Percentiles rank a stretch among this genome's conserved stretches.
Conservation (phyloP, 2,329 filamentous ascomycete genomes). For the Pestalotiopsis fici region DNA sequence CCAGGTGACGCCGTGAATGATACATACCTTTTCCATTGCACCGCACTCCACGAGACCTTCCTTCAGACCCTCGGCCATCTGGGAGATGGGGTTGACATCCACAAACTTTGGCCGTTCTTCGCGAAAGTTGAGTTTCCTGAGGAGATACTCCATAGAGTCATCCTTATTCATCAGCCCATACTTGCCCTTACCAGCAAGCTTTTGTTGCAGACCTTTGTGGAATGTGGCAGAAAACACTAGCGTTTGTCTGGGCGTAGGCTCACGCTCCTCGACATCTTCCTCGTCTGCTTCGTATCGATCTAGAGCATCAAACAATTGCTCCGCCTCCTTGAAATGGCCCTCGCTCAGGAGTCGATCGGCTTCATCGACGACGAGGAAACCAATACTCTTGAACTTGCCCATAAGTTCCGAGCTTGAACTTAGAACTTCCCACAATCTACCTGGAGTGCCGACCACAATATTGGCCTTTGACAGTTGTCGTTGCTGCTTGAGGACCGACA, state of each 20-base stretch:
- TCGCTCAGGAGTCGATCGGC: constrained; percentile 89
- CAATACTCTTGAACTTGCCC: constrained; percentile 69
- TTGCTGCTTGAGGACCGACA: constrained; percentile 95
- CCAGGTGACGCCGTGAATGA: not conserved
- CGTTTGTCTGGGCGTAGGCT: constrained; percentile 67
- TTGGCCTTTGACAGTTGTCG: constrained; percentile 81
- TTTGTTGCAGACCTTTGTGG: constrained; percentile 87
- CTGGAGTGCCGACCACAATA: constrained; percentile 91
- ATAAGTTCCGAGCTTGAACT: constrained; percentile 73
- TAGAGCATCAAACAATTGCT: constrained; percentile 81
- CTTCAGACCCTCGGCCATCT: constrained; percentile 83
- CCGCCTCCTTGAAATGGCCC: constrained; percentile 92
- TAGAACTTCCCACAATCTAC: constrained; percentile 91
- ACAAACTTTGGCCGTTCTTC: constrained; percentile 86
- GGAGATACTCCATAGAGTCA: constrained; percentile 88
- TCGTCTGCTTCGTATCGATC: constrained; percentile 64
- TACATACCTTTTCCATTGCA: constrained; percentile 83
- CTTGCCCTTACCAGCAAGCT: constrained; percentile 77
- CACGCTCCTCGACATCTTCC: constrained; percentile 48
- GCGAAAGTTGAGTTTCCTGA: constrained; percentile 86
- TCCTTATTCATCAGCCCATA: constrained; percentile 69
- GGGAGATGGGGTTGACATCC: constrained; percentile 84
- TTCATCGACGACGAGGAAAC: constrained; percentile 89
- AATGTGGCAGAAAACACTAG: constrained; percentile 97
- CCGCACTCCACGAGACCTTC: constrained; percentile 92